Evolutionary conservation across 192 early-diverging fungal species (phyloP).

Genomic region (Backusella liffmaniae): DNA sequence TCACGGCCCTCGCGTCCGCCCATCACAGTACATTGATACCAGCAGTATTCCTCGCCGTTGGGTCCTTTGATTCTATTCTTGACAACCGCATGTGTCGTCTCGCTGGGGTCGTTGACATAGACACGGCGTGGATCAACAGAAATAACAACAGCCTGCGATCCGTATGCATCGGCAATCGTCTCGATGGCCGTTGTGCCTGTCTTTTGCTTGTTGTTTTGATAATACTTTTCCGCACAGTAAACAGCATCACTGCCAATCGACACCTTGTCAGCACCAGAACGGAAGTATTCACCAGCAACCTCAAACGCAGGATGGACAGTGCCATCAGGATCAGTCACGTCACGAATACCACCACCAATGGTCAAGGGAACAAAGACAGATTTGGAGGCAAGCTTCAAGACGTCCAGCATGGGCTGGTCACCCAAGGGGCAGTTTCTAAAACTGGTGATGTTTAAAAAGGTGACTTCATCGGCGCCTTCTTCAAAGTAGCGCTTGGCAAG

Average conservation of each 20-base stretch:
- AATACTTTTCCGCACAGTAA: slow-evolving; percentile 89
- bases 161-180: slow-evolving; percentile 92
- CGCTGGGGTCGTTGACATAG: slow-evolving; percentile 78
- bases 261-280: slow-evolving; percentile 98
- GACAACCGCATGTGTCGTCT: slow-evolving; percentile 77
- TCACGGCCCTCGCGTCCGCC: slow-evolving; percentile 96
- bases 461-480: slow-evolving; percentile 97
- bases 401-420: slow-evolving; percentile 96
- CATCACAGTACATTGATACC: slow-evolving; percentile 99
- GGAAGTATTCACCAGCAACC: slow-evolving; percentile 99
- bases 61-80: slow-evolving; percentile 75
- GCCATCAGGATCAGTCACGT: slow-evolving; percentile 86
- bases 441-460: slow-evolving; percentile 98
- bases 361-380: slow-evolving; percentile 99
- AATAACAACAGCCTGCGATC: slow-evolving; percentile 97
- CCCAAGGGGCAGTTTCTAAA: slow-evolving; percentile 89
- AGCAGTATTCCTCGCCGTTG: slow-evolving; percentile 91
- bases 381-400: slow-evolving; percentile 81
- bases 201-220: slow-evolving; percentile 44
- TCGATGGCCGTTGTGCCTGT: slow-evolving; percentile 88
- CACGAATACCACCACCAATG: slow-evolving; percentile 97
- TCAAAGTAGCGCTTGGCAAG: slow-evolving; percentile 88
- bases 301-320: slow-evolving; percentile 79
- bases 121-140: slow-evolving; percentile 96
- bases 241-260: slow-evolving; percentile 99